phyloP scores from a whole-genome alignment of 306 rosid species.

The Medicago arabica region DNA sequence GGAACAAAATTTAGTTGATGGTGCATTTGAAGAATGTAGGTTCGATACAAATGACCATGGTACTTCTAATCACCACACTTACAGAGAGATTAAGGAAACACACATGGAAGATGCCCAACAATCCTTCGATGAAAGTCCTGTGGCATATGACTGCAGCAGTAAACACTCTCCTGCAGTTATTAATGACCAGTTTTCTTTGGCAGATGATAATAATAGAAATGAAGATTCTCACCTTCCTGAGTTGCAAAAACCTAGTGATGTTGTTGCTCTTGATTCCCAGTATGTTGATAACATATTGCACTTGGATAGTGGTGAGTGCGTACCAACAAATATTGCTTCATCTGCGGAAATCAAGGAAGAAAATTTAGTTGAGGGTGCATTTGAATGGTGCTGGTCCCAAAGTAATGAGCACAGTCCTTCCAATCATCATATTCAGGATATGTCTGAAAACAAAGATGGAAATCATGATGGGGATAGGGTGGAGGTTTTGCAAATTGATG shows the following conservation, averaged over 20 bases:
- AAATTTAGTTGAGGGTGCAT: conserved; percentile 38
- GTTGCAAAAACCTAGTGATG: conserved; percentile 43
- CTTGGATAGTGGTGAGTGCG: conserved; percentile 41
- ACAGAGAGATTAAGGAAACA: conserved; percentile 35
- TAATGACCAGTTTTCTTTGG: conserved; percentile 29
- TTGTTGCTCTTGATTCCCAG: conserved; percentile 40
- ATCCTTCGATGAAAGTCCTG: conserved; percentile 34
- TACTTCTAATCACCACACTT: conserved; percentile 20
- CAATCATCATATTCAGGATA: conserved; percentile 36
- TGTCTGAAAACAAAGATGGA: conserved; percentile 1
- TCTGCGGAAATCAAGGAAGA: conserved; percentile 45
- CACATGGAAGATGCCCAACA: conserved; percentile 37
- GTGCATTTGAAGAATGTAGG: conserved; percentile 35
- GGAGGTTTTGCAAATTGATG: conserved; percentile 37
- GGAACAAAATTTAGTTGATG: conserved; percentile 35
- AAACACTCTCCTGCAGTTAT: conserved; percentile 24
- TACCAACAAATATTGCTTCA: conserved; percentile 39
- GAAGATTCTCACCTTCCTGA: conserved; percentile 44
- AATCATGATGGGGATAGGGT: neutral
- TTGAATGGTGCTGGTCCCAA: conserved; percentile 35
- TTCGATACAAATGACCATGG: conserved; percentile 34
- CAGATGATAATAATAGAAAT: conserved; percentile 35
- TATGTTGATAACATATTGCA: conserved; percentile 34
- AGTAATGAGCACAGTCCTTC: conserved; percentile 36
- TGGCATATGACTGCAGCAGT: conserved; percentile 21